Evolutionary conservation across 208 protist genomes (phyloP).

Genomic region (Trypanosoma platydactyli): DNA sequence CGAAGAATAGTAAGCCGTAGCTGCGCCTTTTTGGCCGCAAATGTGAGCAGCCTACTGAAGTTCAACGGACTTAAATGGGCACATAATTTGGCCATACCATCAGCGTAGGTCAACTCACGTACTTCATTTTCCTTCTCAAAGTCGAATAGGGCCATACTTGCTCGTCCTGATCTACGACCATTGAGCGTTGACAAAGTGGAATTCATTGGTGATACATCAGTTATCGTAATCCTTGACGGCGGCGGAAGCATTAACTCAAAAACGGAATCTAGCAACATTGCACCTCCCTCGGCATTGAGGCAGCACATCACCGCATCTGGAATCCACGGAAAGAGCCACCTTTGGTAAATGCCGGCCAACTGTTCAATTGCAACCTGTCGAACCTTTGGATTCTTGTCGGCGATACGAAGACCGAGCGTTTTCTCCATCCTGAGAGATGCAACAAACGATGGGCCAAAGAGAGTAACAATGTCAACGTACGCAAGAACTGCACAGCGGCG

Average conservation of each 20-base stretch:
- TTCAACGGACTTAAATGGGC: conserved; percentile 31
- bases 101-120: conserved; percentile 39
- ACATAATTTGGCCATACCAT: conserved; percentile 56
- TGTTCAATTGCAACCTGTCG: conserved; percentile 53
- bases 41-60: conserved; percentile 48
- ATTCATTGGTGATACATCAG: neutral
- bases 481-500: conserved; percentile 47
- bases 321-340: conserved; percentile 51
- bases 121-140: conserved; percentile 58
- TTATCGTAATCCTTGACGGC: conserved; percentile 17
- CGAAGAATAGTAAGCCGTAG: conserved; percentile 38
- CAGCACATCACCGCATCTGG: conserved; percentile 52
- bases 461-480: conserved; percentile 35
- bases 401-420: conserved; percentile 54
- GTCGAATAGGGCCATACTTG: conserved; percentile 46
- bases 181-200: neutral
- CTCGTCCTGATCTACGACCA: conserved; percentile 11
- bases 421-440: conserved; percentile 25
- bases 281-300: conserved; percentile 46
- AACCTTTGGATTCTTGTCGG: conserved; percentile 66
- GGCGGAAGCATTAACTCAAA: conserved; percentile 56
- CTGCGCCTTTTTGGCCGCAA: conserved; percentile 50
- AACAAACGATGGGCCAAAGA: conserved; percentile 28
- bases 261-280: conserved; percentile 30
- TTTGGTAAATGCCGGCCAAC: conserved; percentile 52